phyloP scores from a whole-genome alignment of 148 eudicot species.

The Rhododendron griersonianum region DNA sequence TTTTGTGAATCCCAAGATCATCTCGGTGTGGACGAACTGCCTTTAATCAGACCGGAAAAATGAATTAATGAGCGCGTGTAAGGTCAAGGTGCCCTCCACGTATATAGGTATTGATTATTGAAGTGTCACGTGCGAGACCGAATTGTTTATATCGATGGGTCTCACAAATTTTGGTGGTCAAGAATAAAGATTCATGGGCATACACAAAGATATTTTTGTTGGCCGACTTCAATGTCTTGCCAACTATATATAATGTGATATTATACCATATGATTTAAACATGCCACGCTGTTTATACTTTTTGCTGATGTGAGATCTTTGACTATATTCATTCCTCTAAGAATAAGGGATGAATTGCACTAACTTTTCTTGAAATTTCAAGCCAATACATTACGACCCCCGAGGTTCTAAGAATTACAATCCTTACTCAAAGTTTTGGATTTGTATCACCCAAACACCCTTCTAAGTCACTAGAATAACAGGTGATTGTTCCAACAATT shows the following conservation, averaged over 20 bases:
- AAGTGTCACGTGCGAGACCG: background rate
- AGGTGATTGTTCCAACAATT: background rate
- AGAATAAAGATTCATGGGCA: background rate
- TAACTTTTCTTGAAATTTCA: background rate
- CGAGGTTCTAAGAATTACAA: background rate
- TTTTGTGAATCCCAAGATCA: too few relatives aligned
- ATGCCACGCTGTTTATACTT: background rate
- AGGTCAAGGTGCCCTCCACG: background rate
- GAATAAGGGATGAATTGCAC: background rate
- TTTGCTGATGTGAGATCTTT: background rate
- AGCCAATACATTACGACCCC: background rate
- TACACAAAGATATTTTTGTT: background rate
- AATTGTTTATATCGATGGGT: background rate
- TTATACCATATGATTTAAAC: background rate
- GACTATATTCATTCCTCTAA: background rate
- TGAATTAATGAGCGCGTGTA: background rate
- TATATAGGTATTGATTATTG: background rate
- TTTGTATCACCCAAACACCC: background rate
- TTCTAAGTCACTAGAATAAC: background rate
- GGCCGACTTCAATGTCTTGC: background rate
- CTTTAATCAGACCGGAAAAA: too few relatives aligned
- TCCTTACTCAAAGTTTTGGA: background rate
- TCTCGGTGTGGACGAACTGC: accelerated
- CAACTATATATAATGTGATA: background rate
- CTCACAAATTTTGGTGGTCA: background rate